phyloP scores from a whole-genome alignment of 2,329 filamentous ascomycete genomes.

The Fusarium beomiforme region DNA sequence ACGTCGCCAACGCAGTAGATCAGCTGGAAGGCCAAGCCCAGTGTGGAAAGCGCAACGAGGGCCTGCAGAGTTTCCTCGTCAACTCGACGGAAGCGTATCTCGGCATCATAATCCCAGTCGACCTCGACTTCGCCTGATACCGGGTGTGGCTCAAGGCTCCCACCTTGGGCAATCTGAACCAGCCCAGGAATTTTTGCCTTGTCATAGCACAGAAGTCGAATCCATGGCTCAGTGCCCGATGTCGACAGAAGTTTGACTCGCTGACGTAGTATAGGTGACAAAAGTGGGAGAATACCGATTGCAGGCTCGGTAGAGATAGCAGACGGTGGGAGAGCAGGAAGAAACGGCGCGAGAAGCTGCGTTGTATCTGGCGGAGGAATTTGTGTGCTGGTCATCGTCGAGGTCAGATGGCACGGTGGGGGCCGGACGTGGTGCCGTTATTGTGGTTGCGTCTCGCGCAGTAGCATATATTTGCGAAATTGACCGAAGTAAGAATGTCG shows the following conservation, averaged over 20 bases:
- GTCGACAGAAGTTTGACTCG: conserved; percentile 72
- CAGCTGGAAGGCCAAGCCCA: conserved; percentile 71
- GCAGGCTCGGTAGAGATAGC: conserved; percentile 67
- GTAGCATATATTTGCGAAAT: not conserved
- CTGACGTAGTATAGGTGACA: conserved; percentile 74
- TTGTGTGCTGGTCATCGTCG: conserved; percentile 43
- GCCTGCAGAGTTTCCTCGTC: conserved; percentile 81
- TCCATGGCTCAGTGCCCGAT: conserved; percentile 72
- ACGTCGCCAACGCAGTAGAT: conserved; percentile 76
- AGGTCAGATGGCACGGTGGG: not conserved
- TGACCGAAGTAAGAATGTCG: conserved; percentile 1
- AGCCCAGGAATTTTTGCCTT: conserved; percentile 65
- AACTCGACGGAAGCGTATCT: conserved; percentile 71
- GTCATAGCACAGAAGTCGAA: conserved; percentile 78
- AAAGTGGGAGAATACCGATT: conserved; percentile 64
- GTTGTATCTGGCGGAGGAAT: conserved; percentile 58
- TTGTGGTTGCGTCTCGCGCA: conserved; percentile 8
- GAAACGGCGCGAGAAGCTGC: conserved; percentile 62
- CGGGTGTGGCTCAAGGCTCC: conserved; percentile 80
- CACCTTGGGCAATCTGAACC: conserved; percentile 67
- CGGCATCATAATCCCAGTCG: conserved; percentile 72
- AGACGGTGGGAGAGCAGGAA: conserved; percentile 69
- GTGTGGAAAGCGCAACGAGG: conserved; percentile 68
- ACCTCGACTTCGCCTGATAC: conserved; percentile 83
- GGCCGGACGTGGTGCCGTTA: not conserved